Percentiles rank a stretch among this genome's conserved stretches.
Conservation (phyloP, 805 yeast genomes). For the Teunomyces cretensis region DNA sequence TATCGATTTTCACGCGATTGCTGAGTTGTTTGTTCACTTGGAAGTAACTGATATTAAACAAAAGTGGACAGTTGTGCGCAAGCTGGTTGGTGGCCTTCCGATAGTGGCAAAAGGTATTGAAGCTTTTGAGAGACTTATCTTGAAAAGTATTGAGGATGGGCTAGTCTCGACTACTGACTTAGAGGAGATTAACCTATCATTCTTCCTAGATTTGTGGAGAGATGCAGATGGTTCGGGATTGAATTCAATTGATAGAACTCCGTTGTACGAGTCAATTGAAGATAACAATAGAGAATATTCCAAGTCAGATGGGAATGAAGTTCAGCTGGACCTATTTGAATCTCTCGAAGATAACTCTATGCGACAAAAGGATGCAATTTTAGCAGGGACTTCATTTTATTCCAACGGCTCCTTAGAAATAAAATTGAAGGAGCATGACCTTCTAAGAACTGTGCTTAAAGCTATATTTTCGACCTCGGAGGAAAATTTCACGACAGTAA, state of each 20-base stretch:
- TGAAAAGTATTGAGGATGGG: conserved; percentile 58
- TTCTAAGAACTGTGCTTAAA: conserved; percentile 43
- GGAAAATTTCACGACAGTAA: conserved; percentile 44
- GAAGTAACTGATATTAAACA: conserved; percentile 48
- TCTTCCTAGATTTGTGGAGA: conserved; percentile 66
- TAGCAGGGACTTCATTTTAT: conserved; percentile 48
- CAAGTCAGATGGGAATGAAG: conserved; percentile 32
- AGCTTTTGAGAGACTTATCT: conserved; percentile 67
- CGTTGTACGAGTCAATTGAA: conserved; percentile 39
- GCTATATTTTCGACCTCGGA: conserved; percentile 60
- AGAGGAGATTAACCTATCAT: conserved; percentile 47
- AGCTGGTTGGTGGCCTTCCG: conserved; percentile 41
- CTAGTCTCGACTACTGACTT: conserved; percentile 50
- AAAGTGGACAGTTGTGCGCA: conserved; percentile 71
- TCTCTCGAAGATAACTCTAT: conserved; percentile 59
- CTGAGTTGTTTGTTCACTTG: conserved; percentile 45
- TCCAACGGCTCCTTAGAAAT: conserved; percentile 20
- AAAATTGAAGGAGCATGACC: conserved; percentile 23
- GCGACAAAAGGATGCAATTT: conserved; percentile 64
- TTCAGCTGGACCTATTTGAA: conserved; percentile 29
- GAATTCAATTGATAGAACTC: conserved; percentile 29
- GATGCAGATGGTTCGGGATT: conserved; percentile 43
- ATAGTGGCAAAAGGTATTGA: conserved; percentile 62
- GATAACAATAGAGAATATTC: conserved; percentile 50
- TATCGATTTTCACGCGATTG: conserved; percentile 66